These are phyloP conservation scores for Xylaria telfairii DNA, from an alignment of 495 filamentous ascomycete species.

Conservation along the genomic window DNA sequence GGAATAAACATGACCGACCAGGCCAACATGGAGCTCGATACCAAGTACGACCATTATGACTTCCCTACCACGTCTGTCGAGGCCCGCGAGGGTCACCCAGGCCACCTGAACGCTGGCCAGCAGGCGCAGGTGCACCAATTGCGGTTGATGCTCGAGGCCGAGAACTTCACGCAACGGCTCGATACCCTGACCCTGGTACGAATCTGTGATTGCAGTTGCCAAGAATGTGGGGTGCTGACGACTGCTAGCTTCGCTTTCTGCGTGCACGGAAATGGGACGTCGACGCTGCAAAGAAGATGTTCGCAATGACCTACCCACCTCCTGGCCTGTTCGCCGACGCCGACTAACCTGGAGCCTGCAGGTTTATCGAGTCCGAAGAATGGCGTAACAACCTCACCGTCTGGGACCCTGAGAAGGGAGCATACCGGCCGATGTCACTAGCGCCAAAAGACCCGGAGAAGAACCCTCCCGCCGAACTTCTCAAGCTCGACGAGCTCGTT, in stretches of 20 bases:
- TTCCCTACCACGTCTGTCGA: slow-evolving; percentile 80
- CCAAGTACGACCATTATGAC: slow-evolving; percentile 96
- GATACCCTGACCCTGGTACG: slow-evolving; percentile 88
- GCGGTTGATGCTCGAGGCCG: slow-evolving; percentile 79
- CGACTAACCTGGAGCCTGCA: slow-evolving; percentile 42
- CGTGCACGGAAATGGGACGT: slow-evolving; percentile 96
- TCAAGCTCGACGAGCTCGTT: slow-evolving; percentile 81
- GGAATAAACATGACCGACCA: slow-evolving; percentile 26
- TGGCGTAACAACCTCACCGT: slow-evolving; percentile 77
- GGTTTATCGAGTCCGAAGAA: slow-evolving; percentile 90
- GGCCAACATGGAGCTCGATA: slow-evolving; percentile 65
- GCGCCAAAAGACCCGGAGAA: slow-evolving; percentile 35
- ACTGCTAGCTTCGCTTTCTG: slow-evolving; percentile 79
- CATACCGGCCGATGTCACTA: slow-evolving; percentile 22
- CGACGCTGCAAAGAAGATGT: slow-evolving; percentile 84
- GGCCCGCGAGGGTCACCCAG: slow-evolving; percentile 78
- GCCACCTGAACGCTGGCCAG: slow-evolving; percentile 84
- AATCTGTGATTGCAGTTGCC: not conserved
- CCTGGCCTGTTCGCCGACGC: not conserved
- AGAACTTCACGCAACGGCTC: slow-evolving; percentile 81
- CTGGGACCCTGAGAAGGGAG: slow-evolving; percentile 15
- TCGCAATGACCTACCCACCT: slow-evolving; percentile 39
- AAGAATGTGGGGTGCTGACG: slow-evolving; percentile 15
- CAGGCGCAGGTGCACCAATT: slow-evolving; percentile 89
- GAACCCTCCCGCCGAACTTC: slow-evolving; percentile 33